Evolutionary conservation across 1,284 basidiomycete genomes (phyloP).

Genomic region (Ustilago crameri): DNA sequence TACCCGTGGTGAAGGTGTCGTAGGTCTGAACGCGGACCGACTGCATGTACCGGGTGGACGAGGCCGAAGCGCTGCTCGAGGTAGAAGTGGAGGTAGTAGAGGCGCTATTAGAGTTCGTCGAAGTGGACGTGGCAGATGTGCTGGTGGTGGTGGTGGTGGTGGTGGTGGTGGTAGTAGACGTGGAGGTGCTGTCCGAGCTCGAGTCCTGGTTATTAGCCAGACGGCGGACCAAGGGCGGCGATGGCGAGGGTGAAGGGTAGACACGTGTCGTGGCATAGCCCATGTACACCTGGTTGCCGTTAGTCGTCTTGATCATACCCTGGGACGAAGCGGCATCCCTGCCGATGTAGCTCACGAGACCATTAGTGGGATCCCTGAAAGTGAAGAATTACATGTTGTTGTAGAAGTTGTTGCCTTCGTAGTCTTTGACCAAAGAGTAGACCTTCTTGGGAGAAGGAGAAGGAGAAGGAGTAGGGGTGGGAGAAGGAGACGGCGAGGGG

Average conservation of each 20-base stretch:
- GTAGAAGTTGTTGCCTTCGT: constrained; percentile 51
- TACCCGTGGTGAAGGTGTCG: constrained; percentile 51
- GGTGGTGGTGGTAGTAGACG: not conserved
- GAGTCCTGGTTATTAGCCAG: not conserved
- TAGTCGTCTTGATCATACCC: constrained; percentile 42
- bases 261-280: constrained; percentile 50
- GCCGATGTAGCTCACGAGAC: constrained; percentile 47
- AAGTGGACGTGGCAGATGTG: not conserved
- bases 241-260: constrained; percentile 11
- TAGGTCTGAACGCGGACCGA: constrained; percentile 46
- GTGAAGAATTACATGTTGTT: constrained; percentile 58
- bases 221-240: constrained; percentile 1
- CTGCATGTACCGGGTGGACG: constrained; percentile 40
- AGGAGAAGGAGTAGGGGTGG: constrained; percentile 16
- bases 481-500: constrained; percentile 10
- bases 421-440: constrained; percentile 40
- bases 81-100: constrained; percentile 10
- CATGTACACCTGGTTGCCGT: constrained; percentile 42
- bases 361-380: constrained; percentile 52
- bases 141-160: not conserved
- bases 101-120: constrained; percentile 1
- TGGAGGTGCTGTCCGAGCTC: constrained; percentile 6
- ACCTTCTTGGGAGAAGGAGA: constrained; percentile 40
- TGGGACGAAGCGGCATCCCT: constrained; percentile 23
- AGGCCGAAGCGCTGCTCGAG: constrained; percentile 12